phyloP scores from a whole-genome alignment of 1,284 basidiomycete genomes.

The Leccinum colubrinum region DNA sequence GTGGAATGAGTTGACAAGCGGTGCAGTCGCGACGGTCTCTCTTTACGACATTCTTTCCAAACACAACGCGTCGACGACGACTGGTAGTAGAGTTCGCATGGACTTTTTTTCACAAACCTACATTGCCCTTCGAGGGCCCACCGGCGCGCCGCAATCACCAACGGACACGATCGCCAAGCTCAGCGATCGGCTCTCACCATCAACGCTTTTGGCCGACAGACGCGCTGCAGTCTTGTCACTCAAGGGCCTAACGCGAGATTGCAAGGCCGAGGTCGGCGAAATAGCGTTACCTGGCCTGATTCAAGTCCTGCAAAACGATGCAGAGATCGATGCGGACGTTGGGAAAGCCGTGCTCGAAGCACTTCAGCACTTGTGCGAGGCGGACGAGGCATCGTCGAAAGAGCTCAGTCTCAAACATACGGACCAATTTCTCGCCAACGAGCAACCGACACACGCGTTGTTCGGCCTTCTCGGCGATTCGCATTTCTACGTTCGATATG shows the following conservation, averaged over 20 bases:
- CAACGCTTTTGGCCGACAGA: conserved; percentile 85
- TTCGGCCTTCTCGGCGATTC: conserved; percentile 74
- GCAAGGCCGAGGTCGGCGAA: conserved; percentile 84
- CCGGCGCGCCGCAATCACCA: conserved; percentile 78
- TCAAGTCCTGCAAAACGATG: conserved; percentile 81
- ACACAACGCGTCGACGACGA: background rate
- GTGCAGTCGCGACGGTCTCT: background rate
- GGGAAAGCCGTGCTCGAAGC: conserved; percentile 91
- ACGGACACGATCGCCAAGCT: conserved; percentile 85
- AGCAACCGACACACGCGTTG: conserved; percentile 75
- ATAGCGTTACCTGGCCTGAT: conserved; percentile 75
- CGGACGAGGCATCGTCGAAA: conserved; percentile 52
- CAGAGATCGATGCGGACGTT: conserved; percentile 85
- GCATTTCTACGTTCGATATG: conserved; percentile 87
- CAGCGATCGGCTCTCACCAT: conserved; percentile 85
- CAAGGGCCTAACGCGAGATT: conserved; percentile 90
- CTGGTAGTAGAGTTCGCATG: conserved; percentile 40
- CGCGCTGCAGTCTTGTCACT: conserved; percentile 89
- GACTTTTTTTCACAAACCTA: conserved; percentile 82
- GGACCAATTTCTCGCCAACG: conserved; percentile 66
- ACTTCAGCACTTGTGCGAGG: conserved; percentile 73
- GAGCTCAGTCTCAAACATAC: conserved; percentile 72
- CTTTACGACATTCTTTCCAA: background rate
- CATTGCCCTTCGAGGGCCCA: conserved; percentile 74
- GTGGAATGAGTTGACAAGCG: background rate